Evolutionary conservation across 2,329 filamentous ascomycete genomes (phyloP).

Genomic region (Leptographium flavum): DNA sequence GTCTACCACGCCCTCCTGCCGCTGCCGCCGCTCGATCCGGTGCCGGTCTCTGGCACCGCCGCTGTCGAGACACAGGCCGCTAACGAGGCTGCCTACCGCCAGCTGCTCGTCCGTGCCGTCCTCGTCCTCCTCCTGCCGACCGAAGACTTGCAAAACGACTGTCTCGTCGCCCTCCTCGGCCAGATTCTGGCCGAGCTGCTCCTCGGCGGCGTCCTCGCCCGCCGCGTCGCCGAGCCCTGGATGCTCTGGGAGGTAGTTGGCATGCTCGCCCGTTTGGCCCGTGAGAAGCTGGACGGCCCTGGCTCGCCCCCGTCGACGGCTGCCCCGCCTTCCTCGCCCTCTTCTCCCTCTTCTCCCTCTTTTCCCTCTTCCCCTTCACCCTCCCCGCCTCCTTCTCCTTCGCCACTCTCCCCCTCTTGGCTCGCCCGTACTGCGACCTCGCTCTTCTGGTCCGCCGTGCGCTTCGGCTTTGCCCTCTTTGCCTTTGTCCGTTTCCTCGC

Average conservation of each 20-base stretch:
- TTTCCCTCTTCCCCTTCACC: background rate
- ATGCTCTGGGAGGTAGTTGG: slow-evolving; percentile 74
- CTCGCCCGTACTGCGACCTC: slow-evolving; percentile 17
- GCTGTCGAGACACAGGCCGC: slow-evolving; percentile 47
- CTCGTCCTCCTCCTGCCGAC: slow-evolving; percentile 77
- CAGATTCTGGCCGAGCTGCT: slow-evolving; percentile 87
- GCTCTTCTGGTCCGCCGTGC: slow-evolving; percentile 42
- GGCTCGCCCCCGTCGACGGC: background rate
- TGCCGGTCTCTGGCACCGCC: slow-evolving; percentile 45
- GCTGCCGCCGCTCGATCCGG: slow-evolving; percentile 65
- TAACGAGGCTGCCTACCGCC: slow-evolving; percentile 74
- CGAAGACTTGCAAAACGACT: slow-evolving; percentile 81
- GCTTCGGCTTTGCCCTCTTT: slow-evolving; percentile 40
- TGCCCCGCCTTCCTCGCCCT: background rate
- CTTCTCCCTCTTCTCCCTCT: background rate
- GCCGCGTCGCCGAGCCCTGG: slow-evolving; percentile 75
- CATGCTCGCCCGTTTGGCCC: slow-evolving; percentile 42
- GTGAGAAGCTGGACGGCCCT: slow-evolving; percentile 12
- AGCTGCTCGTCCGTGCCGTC: slow-evolving; percentile 71
- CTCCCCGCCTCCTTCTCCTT: background rate
- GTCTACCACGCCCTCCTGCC: slow-evolving; percentile 78
- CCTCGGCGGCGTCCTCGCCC: slow-evolving; percentile 65
- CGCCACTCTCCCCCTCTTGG: background rate
- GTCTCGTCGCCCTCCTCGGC: slow-evolving; percentile 66
- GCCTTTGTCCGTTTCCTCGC: slow-evolving; percentile 52